These are phyloP conservation scores for Fusarium nodosum DNA, from an alignment of 2,329 filamentous ascomycete genomes.

Conservation along the genomic window DNA sequence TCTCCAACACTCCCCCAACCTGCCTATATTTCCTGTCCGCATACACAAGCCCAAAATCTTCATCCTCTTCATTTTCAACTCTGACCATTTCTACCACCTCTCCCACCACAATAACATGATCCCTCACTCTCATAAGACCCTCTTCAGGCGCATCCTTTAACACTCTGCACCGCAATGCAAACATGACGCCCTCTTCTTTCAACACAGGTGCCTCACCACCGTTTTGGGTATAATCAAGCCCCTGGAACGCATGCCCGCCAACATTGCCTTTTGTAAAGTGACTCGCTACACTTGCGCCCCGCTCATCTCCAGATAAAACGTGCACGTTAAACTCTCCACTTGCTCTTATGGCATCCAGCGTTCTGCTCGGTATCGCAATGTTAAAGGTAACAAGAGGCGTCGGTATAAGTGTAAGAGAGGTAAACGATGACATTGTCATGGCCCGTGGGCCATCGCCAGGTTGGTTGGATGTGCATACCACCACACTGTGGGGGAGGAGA, in stretches of 20 bases:
- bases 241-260: slow-evolving; percentile 56
- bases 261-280: slow-evolving; percentile 66
- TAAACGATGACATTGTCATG: slow-evolving; percentile 73
- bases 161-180: slow-evolving; percentile 61
- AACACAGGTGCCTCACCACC: slow-evolving; percentile 58
- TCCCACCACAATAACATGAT: slow-evolving; percentile 66
- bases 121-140: slow-evolving; percentile 63
- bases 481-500: slow-evolving; percentile 66
- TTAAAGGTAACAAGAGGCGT: slow-evolving; percentile 69
- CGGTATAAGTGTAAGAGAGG: slow-evolving; percentile 66
- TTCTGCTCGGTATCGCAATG: slow-evolving; percentile 68
- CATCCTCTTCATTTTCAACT: slow-evolving; percentile 49
- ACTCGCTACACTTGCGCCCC: slow-evolving; percentile 65
- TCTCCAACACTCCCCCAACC: slow-evolving; percentile 55
- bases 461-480: slow-evolving; percentile 67
- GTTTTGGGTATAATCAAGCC: slow-evolving; percentile 31
- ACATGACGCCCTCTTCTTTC: slow-evolving; percentile 65
- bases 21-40: slow-evolving; percentile 64
- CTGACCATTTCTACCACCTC: slow-evolving; percentile 63
- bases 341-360: slow-evolving; percentile 63
- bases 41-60: slow-evolving; percentile 63
- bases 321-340: slow-evolving; percentile 68
- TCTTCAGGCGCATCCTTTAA: slow-evolving; percentile 56
- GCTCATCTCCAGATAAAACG: slow-evolving; percentile 62
- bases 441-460: slow-evolving; percentile 57